A percentile compares a stretch with the other conserved stretches of the same genome.
These are phyloP conservation scores for Tetrahymena borealis DNA, from an alignment of 73 alveolate genomes.

Conservation along the genomic window DNA sequence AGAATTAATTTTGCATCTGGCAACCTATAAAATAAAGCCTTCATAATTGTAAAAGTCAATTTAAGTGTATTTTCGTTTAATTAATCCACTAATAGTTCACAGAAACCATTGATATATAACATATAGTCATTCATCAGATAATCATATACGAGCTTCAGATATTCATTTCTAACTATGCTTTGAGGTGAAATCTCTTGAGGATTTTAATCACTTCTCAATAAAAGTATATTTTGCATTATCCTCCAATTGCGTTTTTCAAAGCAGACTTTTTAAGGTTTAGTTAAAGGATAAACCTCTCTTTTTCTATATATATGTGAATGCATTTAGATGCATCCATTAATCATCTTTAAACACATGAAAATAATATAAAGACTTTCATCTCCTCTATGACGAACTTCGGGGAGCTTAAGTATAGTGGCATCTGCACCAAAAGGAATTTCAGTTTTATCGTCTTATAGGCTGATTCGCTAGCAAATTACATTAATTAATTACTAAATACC, in stretches of 20 bases:
- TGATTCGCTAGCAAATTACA: neutral
- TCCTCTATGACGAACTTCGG: neutral
- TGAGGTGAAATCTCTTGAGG: neutral
- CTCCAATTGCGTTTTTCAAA: neutral
- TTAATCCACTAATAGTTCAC: neutral
- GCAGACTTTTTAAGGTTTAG: neutral
- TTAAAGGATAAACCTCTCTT: neutral
- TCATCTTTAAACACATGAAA: neutral
- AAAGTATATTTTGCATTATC: neutral
- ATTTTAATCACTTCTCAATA: neutral
- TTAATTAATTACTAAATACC: neutral
- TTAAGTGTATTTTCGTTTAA: neutral
- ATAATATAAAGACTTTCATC: neutral
- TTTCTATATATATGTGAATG: neutral
- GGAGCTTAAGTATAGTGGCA: neutral
- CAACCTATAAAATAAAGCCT: neutral
- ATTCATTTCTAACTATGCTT: neutral
- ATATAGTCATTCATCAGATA: neutral
- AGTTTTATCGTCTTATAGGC: neutral
- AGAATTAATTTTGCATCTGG: neutral
- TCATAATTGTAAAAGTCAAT: neutral
- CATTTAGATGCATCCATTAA: neutral
- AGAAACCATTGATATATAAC: neutral
- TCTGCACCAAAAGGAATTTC: neutral
- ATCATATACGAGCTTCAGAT: neutral